Percentiles rank a stretch among this genome's conserved stretches.
Evolutionary conservation across 768 basidiomycete species (phyloP).

Genomic region (Paxillus involutus): DNA sequence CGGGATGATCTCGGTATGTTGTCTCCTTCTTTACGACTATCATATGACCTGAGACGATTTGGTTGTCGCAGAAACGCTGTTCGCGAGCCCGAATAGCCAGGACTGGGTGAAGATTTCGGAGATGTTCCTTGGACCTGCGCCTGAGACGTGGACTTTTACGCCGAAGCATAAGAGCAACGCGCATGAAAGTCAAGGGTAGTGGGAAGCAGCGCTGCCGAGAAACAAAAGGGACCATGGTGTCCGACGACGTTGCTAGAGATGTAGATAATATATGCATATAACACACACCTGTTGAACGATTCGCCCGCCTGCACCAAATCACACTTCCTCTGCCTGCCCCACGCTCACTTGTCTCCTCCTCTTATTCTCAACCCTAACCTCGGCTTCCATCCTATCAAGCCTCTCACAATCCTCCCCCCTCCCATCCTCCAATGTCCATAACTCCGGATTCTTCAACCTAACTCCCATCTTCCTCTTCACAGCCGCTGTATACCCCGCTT

Average conservation of each 20-base stretch:
- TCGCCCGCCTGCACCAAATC: background rate
- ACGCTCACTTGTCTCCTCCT: slow-evolving; percentile 8
- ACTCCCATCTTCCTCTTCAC: slow-evolving; percentile 59
- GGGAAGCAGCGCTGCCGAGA: background rate
- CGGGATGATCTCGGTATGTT: slow-evolving; percentile 81
- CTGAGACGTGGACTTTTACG: slow-evolving; percentile 79
- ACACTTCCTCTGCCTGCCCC: background rate
- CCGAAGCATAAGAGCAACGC: slow-evolving; percentile 96
- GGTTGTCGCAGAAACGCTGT: slow-evolving; percentile 70
- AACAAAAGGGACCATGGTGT: background rate
- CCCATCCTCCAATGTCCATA: slow-evolving; percentile 36
- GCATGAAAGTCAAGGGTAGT: slow-evolving; percentile 62
- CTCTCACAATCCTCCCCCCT: slow-evolving; percentile 21
- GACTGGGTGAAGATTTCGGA: slow-evolving; percentile 95
- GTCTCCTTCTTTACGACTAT: too few relatives aligned
- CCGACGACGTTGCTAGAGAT: background rate
- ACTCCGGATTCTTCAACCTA: slow-evolving; percentile 38
- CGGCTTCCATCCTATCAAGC: slow-evolving; percentile 26
- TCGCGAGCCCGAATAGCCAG: slow-evolving; percentile 73
- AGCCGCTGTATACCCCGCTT: slow-evolving; percentile 70
- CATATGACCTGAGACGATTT: background rate
- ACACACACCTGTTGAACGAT: slow-evolving; percentile 6
- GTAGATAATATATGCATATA: background rate
- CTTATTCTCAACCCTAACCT: slow-evolving; percentile 32
- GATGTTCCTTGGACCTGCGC: slow-evolving; percentile 90